Evolutionary conservation across 768 basidiomycete species (phyloP).

Genomic region (Serendipita sp.): DNA sequence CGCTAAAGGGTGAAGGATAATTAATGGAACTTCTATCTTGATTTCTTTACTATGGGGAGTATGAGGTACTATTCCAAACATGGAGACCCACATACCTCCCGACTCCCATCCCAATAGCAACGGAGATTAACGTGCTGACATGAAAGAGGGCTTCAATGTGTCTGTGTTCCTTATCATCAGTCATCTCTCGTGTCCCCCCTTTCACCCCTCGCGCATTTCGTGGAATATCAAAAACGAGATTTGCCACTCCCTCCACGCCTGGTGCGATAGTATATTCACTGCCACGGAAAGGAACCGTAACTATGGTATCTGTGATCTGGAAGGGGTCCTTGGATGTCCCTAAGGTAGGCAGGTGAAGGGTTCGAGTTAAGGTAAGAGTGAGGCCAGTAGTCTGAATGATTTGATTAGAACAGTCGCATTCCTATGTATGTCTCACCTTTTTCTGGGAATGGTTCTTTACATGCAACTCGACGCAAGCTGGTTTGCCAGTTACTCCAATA

Average conservation of each 20-base stretch:
- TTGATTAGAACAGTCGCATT: neutral
- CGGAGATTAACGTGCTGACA: conserved; percentile 42
- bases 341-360: conserved; percentile 30
- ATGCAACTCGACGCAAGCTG: conserved; percentile 55
- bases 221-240: conserved; percentile 69
- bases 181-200: conserved; percentile 46
- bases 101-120: conserved; percentile 54
- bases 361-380: conserved; percentile 42
- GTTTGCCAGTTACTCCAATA: conserved; percentile 49
- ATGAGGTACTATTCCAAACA: conserved; percentile 8
- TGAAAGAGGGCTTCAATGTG: conserved; percentile 46
- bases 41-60: conserved; percentile 46
- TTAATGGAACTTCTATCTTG: conserved; percentile 42
- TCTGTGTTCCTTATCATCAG: conserved; percentile 21
- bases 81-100: conserved; percentile 7
- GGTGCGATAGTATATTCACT: conserved; percentile 60
- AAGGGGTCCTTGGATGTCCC: conserved; percentile 27
- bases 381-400: conserved; percentile 48
- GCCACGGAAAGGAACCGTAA: conserved; percentile 54
- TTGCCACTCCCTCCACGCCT: conserved; percentile 62
- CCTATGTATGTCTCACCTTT: conserved; percentile 34
- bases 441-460: conserved; percentile 71
- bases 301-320: conserved; percentile 50
- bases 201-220: conserved; percentile 43
- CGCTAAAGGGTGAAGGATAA: conserved; percentile 47